Evolutionary conservation across 352 stramenopile genomes (phyloP).

Genomic region (Aphanomyces invadans): DNA sequence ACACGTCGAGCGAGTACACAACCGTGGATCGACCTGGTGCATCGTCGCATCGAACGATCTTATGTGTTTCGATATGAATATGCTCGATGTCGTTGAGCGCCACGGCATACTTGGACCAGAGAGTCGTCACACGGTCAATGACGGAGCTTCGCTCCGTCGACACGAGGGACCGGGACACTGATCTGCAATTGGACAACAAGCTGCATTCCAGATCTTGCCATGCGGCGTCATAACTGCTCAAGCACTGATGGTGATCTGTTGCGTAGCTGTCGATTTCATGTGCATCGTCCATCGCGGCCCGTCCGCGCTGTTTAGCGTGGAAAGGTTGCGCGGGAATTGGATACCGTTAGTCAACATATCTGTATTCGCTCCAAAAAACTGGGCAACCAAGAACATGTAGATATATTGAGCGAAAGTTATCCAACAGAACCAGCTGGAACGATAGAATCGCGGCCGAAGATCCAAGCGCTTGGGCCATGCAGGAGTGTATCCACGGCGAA

Average conservation of each 20-base stretch:
- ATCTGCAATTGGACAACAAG: neutral
- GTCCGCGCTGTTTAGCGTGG: no score
- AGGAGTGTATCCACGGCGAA: no score
- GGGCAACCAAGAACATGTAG: no score
- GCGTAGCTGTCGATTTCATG: neutral
- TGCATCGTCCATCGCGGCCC: no score
- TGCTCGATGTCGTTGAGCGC: conserved; percentile 22
- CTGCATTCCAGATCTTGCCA: neutral
- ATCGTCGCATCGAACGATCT: neutral
- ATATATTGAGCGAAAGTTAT: no score
- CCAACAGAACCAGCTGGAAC: no score
- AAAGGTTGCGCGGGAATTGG: neutral
- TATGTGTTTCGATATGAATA: neutral
- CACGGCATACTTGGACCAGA: conserved; percentile 20
- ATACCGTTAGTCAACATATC: no score
- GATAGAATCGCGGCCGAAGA: no score
- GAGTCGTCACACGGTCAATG: conserved; percentile 1
- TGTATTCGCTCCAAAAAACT: no score
- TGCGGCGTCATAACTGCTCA: neutral
- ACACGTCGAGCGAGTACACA: conserved; percentile 11
- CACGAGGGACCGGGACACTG: neutral
- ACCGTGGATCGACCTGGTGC: neutral
- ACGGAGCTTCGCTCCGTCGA: neutral
- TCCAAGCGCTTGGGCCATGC: no score
- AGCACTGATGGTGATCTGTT: neutral